Conservation (phyloP, 805 yeast species). For the Dipodascus geniculatus region DNA sequence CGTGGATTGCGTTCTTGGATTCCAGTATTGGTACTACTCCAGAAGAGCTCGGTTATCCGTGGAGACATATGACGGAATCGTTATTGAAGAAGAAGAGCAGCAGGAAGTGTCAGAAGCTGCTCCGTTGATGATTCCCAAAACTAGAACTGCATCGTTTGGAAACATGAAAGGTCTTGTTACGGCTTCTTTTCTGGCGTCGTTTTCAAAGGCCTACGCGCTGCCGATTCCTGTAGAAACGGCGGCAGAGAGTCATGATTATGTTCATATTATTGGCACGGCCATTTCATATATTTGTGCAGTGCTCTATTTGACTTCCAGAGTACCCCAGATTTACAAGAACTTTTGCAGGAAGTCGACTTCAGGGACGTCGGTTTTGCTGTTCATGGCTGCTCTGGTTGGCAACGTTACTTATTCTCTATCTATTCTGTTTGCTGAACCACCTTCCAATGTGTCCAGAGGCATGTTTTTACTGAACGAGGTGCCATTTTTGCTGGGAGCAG, state of each 20-base stretch:
- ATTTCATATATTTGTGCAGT: conserved; percentile 74
- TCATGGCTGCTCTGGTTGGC: conserved; percentile 67
- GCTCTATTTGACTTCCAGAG: conserved; percentile 64
- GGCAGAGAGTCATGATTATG: neutral
- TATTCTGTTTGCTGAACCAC: conserved; percentile 44
- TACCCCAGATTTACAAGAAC: conserved; percentile 78
- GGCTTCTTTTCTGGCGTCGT: conserved; percentile 26
- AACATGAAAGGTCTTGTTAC: conserved; percentile 13
- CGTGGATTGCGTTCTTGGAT: conserved; percentile 55
- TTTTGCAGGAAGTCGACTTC: conserved; percentile 69
- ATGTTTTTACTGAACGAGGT: conserved; percentile 54
- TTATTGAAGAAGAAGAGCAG: neutral
- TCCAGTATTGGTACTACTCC: conserved; percentile 64
- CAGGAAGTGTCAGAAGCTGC: neutral
- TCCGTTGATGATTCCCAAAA: conserved; percentile 5
- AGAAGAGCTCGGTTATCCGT: conserved; percentile 4
- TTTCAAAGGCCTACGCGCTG: conserved; percentile 15
- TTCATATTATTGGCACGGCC: conserved; percentile 29
- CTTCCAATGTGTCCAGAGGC: conserved; percentile 33
- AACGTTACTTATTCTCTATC: conserved; percentile 68
- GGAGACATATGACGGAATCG: neutral
- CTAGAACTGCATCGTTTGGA: conserved; percentile 4
- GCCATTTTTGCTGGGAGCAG: conserved; percentile 75
- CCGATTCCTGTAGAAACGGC: conserved; percentile 10
- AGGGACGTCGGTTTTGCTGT: conserved; percentile 72